These are phyloP conservation scores for Nannizziopsis barbatae DNA, from an alignment of 2,329 filamentous ascomycete species.

Conservation along the genomic window DNA sequence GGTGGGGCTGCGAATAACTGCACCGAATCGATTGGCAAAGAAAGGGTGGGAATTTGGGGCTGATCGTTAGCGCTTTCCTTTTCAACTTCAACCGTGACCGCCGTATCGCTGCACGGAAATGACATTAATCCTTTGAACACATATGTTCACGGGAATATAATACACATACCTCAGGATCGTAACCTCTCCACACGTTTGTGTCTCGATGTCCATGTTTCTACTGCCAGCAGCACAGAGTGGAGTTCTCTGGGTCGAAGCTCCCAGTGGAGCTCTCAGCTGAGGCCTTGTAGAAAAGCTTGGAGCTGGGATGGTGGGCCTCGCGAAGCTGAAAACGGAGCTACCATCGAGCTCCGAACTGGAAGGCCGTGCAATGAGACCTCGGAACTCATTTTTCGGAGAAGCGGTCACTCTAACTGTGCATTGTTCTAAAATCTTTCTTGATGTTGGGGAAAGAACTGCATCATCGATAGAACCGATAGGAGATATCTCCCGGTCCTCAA, in stretches of 20 bases:
- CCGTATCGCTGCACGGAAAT: background rate
- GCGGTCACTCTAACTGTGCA: conserved; percentile 12
- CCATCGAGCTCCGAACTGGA: conserved; percentile 23
- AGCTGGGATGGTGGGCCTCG: conserved; percentile 22
- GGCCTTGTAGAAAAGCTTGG: conserved; percentile 12
- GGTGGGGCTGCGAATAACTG: background rate
- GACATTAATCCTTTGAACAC: background rate
- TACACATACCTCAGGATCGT: background rate
- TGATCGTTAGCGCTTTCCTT: background rate
- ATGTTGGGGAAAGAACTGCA: conserved; percentile 14
- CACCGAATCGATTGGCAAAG: background rate
- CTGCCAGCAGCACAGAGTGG: background rate
- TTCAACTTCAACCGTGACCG: background rate
- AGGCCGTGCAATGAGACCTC: conserved; percentile 25
- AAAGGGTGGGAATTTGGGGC: background rate
- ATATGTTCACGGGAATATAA: background rate
- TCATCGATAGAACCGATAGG: conserved; percentile 9
- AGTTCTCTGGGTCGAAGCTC: background rate
- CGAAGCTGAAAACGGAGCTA: conserved; percentile 24
- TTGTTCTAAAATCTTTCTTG: conserved; percentile 17
- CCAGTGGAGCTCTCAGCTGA: background rate
- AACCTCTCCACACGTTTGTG: background rate
- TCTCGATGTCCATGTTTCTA: background rate
- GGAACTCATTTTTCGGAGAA: conserved; percentile 9
- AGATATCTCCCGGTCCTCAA: background rate